Base-by-base conservation (phyloP, 306 rosid genomes). In the Comarum palustre region DNA sequence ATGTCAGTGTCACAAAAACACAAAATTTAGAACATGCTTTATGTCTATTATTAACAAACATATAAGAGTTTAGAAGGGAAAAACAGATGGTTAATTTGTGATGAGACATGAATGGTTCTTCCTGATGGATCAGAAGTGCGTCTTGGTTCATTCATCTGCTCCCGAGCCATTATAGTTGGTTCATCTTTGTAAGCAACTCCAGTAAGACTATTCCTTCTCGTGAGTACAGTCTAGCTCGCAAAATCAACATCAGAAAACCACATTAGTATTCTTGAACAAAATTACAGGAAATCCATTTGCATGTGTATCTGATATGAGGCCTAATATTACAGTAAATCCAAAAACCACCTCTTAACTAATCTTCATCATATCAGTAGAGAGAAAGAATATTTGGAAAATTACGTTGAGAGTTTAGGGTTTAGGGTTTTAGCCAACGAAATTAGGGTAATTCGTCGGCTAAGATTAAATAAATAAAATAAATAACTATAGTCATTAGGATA, bases 101-200 rank as follows among this genome's bases (percentile, higher is more conserved):
- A 51, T 5, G 24, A 68, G 39, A 94, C 99, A 96, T 94, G 97
- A 77, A 91, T 81, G 20, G 90, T 72, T 2, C 81, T 85, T 60
- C 96, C 97, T 25, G 96, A 88, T 63, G 76, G 85, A 80, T 94
- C 97, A 6, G 99, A 87, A 38, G 75, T 45, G 68, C 99, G 91
- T 76, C 96, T 77, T 24, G 89, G 77, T 84, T 94, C 99, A 69
- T 94, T 94, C 87, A 94, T 94, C 38, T 91, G 97, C 82, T 91
- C 99, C 99, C 99, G 91, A 19, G 99, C 96, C 97, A 94, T 90
- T 71, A 94, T 90, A 12, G 97, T 83, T 45, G 96, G 87, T 22
- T 94, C 97, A 50, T 91, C 97, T 69, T 87, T 94, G 85, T 94
- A 94, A 66, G 81, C 83, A 60, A 88, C 84, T 68, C 99, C 97